Evolutionary conservation across 495 filamentous ascomycete genomes (phyloP), one percentile per base, ranked within the genome.

Genomic region (Evernia prunastri): DNA sequence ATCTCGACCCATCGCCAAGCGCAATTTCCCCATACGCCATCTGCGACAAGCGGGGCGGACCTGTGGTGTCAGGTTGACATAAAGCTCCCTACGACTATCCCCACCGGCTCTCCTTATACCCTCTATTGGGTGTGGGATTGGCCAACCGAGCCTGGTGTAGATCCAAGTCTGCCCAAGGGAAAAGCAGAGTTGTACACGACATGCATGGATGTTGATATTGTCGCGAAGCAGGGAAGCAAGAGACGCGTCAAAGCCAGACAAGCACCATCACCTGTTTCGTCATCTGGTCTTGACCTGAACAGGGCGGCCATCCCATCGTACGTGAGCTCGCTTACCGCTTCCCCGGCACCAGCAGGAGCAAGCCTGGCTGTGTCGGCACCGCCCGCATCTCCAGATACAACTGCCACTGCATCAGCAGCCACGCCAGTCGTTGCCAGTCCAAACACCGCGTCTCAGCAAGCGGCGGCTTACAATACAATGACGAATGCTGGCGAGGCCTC

Each of bases 91-190:
- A 64, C 70, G 4, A 80, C 86, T 66, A 70, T 79, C 31, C 68
- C 76, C 5, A 67, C 72, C 18, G 84, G 87, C 25, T 81, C 79
- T 36, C 71, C 78, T 3, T 87, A 87, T 65, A 90, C 90, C 0
- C 72, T 94, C 47, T 92, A 96, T 75, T 97, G 92, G 92, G 85
- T 96, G 7, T 96, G 92, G 92, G 86, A 95, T 67, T 97, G 90
- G 90, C 86, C 88, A 6, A 87, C 83, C 0, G 73, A 73, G 17
- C 73, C 81, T 18, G 72, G 70, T 17, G 70, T 63, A 29, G 79
- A 81, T 69, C 79, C 75, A 54, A 74, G 59, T 40, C 70, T 79
- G 18, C 81, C 82, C 4, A 70, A 81, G 1, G 81, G 81, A 27
- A 86, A 82, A 65, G 77, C 79, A 62, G 86, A 96, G 73, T 81